Conservation (phyloP, 2,329 filamentous ascomycete genomes). For the Zymoseptoria brevis region DNA sequence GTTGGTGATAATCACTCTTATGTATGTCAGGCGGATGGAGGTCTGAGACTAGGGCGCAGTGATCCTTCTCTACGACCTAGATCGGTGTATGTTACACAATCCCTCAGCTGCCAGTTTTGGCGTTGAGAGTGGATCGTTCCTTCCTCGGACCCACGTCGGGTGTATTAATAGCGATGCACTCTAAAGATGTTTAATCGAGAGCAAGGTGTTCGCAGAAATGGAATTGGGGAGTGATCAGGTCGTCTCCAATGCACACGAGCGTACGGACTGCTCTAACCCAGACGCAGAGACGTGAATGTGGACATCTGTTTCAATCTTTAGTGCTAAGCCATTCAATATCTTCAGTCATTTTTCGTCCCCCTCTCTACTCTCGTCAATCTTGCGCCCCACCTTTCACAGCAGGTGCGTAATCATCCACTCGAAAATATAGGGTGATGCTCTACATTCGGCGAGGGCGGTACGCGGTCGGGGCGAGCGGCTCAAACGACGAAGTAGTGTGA, state of each 20-base stretch:
- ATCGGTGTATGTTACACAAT: neutral
- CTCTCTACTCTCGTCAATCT: too few species aligned
- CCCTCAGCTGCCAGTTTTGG: neutral
- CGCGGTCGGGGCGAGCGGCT: slow-evolving; percentile 8
- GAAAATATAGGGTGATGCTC: neutral
- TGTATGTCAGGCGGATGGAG: neutral
- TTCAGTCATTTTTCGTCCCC: too few species aligned
- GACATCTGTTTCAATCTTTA: too few species aligned
- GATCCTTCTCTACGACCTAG: neutral
- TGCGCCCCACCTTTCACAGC: too few species aligned
- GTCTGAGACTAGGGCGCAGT: neutral
- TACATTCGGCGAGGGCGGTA: slow-evolving; percentile 4
- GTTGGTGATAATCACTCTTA: neutral
- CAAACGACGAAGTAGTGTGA: slow-evolving; percentile 9
- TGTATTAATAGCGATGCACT: neutral
- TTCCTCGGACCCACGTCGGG: neutral
- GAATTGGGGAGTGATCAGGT: too few species aligned
- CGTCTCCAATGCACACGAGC: neutral
- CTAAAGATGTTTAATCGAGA: neutral
- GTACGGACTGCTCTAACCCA: too few species aligned
- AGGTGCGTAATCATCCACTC: too few species aligned
- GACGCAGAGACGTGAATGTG: too few species aligned
- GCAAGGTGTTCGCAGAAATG: neutral
- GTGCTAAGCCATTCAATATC: too few species aligned
- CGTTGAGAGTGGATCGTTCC: neutral